Evolutionary conservation across 768 basidiomycete species (phyloP), one percentile per base, ranked within the genome.

Genomic region (Polyporus arcularius): DNA sequence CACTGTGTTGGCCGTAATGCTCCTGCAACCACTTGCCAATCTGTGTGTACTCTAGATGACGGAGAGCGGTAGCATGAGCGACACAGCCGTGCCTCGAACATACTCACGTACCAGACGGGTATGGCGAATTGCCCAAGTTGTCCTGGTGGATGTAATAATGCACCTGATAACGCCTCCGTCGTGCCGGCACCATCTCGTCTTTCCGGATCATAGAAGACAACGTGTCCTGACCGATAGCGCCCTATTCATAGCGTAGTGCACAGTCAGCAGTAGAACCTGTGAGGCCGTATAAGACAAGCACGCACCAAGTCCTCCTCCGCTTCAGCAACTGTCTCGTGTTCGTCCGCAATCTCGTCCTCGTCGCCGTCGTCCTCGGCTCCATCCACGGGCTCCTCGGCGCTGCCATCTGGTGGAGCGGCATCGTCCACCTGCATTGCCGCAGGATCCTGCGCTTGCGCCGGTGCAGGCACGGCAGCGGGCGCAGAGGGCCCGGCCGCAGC

Each of bases 171-270:
- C 89, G 78, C 30, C 87, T 77, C 35, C 82, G 78, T 47, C 87
- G 82, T 31, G 78, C 73, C 8, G 87, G 86, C 26, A 81, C 75
- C 61, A 82, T 74, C 72, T 91, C 90, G 63, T 92, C 90, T 53
- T 86, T 85, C 41, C 85, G 81, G 66, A 92, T 90, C 86, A 90
- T 89, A 16, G 82, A 75, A 53, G 84, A 82, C 43, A 92, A 76
- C 7, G 88, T 84, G 66, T 92, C 89, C 64, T 91, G 88, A 16
- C 87, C 82, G 53, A 91, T 87, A 7, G 67, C 65, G n/a, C 89
- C 89, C 89, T 90, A 64, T 16, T 57, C 38, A 26, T 39, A 14
- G 51, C n/a, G 16, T 38, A 28, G 38, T 55, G 21, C 40, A 12
- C 31, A 28, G 11, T 47, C 53, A 21, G 53, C 16, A 61, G 43